Percentiles rank a stretch among this genome's conserved stretches.
Evolutionary conservation across 306 rosid genomes (phyloP).

Genomic region (Ormosia semicastrata): DNA sequence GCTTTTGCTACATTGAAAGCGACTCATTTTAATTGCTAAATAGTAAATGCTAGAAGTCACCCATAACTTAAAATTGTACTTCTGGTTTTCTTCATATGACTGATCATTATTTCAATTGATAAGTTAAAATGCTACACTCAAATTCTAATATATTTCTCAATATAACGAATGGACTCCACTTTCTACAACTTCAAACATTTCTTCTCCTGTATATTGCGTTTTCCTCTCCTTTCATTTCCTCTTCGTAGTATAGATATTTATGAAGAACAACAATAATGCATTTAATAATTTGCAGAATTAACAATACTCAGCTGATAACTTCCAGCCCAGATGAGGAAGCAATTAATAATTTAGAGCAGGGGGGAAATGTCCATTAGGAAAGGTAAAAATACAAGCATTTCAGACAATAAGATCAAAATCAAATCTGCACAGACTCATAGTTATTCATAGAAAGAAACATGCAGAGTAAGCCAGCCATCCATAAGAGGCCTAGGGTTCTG

Average conservation of each 20-base stretch:
- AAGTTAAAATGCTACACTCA: not conserved
- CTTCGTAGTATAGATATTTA: not conserved
- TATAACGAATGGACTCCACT: not conserved
- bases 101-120: slow-evolving; percentile 12
- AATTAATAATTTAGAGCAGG: not conserved
- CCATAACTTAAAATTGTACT: not conserved
- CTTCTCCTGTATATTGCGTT: not conserved
- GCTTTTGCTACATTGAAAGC: not conserved
- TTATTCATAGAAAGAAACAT: not conserved
- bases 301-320: not conserved
- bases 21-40: not conserved
- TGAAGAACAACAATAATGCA: not conserved
- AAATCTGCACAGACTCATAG: not conserved
- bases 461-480: not conserved
- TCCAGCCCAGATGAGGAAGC: not conserved
- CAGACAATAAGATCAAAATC: not conserved
- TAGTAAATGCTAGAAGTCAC: not conserved
- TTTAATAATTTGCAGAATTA: not conserved
- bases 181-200: not conserved
- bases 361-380: not conserved
- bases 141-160: not conserved
- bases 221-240: not conserved
- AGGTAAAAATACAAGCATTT: not conserved
- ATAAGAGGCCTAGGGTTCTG: not conserved
- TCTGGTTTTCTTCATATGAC: not conserved